A percentile compares a stretch with the other conserved stretches of the same genome.
Evolutionary conservation across 2,329 filamentous ascomycete genomes (phyloP).

Genomic region (Fusarium vanettenii): DNA sequence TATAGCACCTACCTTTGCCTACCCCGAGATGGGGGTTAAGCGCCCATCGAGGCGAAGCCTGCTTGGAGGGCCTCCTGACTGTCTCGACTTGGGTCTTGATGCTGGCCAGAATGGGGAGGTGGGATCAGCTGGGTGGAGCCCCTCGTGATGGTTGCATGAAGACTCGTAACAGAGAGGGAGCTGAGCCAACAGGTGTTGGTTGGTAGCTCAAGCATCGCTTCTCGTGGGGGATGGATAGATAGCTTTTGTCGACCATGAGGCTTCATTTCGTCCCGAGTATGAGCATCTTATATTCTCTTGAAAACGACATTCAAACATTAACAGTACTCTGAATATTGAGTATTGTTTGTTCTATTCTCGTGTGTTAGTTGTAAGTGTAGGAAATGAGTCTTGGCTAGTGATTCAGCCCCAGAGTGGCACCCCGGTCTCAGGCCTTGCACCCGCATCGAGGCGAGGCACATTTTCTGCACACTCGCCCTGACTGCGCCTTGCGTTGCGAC

Average conservation of each 20-base stretch:
- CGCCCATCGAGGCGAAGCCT: conserved; percentile 17
- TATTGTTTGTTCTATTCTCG: neutral
- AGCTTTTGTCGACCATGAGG: neutral
- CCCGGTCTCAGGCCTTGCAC: neutral
- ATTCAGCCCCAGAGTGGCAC: neutral
- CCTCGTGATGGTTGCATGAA: conserved; percentile 1
- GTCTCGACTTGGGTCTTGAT: neutral
- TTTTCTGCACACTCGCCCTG: neutral
- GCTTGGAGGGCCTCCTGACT: conserved; percentile 15
- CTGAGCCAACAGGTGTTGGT: neutral
- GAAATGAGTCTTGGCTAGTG: neutral
- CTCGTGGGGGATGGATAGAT: neutral
- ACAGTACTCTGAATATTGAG: neutral
- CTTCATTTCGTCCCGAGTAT: neutral
- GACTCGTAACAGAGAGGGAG: neutral
- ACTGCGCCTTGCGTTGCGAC: neutral
- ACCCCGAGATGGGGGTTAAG: conserved; percentile 7
- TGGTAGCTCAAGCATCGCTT: neutral
- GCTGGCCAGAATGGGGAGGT: conserved; percentile 8
- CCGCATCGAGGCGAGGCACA: neutral
- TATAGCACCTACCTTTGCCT: conserved; percentile 20
- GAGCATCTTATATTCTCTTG: neutral
- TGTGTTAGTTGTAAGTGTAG: neutral
- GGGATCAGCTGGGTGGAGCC: conserved; percentile 23
- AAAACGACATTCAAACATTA: neutral